Percentiles rank a stretch among this genome's conserved stretches.
Evolutionary conservation across 2,329 filamentous ascomycete species (phyloP).

Genomic region (Neonectria ditissima): DNA sequence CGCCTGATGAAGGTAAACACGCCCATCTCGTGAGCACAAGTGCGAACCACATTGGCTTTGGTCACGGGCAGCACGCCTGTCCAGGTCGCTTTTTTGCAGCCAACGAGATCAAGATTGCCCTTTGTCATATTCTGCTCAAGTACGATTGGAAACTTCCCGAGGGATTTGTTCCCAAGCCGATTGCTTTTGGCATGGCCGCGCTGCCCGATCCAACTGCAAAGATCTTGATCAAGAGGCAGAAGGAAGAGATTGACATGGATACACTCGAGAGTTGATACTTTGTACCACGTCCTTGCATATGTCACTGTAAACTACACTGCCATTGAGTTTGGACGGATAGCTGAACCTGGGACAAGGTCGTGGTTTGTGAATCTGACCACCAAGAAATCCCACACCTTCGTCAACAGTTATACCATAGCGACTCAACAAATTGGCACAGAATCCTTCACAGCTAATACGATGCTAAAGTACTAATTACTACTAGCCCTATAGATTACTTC

Average conservation of each 20-base stretch:
- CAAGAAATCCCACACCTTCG: too few relatives aligned
- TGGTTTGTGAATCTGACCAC: too few relatives aligned
- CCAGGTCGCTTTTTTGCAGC: slow-evolving; percentile 66
- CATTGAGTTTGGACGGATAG: neutral
- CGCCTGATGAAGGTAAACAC: slow-evolving; percentile 43
- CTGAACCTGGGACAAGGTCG: too few relatives aligned
- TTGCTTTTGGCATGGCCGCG: neutral
- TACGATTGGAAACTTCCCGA: slow-evolving; percentile 54
- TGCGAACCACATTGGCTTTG: slow-evolving; percentile 62
- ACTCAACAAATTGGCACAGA: too few relatives aligned
- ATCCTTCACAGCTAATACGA: too few relatives aligned
- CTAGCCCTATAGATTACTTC: too few relatives aligned
- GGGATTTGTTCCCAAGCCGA: neutral
- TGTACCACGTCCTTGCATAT: neutral
- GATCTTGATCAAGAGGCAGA: neutral
- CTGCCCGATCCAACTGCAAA: neutral
- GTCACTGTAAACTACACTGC: neutral
- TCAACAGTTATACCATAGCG: too few relatives aligned
- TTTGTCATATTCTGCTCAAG: slow-evolving; percentile 61
- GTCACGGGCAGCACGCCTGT: slow-evolving; percentile 66
- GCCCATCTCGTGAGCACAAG: slow-evolving; percentile 62
- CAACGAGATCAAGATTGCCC: slow-evolving; percentile 64
- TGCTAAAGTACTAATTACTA: too few relatives aligned
- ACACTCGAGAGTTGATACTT: neutral
- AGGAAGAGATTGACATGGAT: neutral